Evolutionary conservation across 2,329 filamentous ascomycete genomes (phyloP).

Genomic region (Chrysoporthe cubensis): DNA sequence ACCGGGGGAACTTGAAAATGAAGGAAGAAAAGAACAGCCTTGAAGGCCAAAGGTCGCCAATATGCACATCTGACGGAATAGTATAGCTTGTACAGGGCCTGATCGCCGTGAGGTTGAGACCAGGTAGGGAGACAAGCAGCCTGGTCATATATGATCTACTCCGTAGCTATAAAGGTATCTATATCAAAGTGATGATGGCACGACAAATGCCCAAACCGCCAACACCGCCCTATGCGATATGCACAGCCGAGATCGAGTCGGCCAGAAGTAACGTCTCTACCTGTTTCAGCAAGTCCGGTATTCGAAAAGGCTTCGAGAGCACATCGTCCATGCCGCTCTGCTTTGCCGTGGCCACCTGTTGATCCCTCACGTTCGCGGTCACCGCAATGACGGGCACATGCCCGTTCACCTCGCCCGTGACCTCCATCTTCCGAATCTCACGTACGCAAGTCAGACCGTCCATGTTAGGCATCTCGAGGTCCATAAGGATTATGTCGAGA

Average conservation of each 20-base stretch:
- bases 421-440: slow-evolving; percentile 45
- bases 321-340: slow-evolving; percentile 53
- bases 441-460: slow-evolving; percentile 48
- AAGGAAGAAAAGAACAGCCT: background rate
- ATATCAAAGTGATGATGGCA: background rate
- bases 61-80: background rate
- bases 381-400: slow-evolving; percentile 52
- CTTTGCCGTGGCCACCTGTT: slow-evolving; percentile 44
- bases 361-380: slow-evolving; percentile 49
- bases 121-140: too few relatives aligned
- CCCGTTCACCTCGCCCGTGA: slow-evolving; percentile 35
- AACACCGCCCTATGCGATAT: slow-evolving; percentile 9
- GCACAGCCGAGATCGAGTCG: slow-evolving; percentile 14
- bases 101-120: too few relatives aligned
- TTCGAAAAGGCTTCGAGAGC: slow-evolving; percentile 61
- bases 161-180: slow-evolving; percentile 1
- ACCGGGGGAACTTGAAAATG: background rate
- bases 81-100: background rate
- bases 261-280: slow-evolving; percentile 39
- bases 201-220: background rate
- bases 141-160: background rate
- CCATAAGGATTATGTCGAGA: slow-evolving; percentile 49
- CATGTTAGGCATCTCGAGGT: slow-evolving; percentile 55
- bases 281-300: slow-evolving; percentile 48
- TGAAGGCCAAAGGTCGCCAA: too few relatives aligned